Base-by-base conservation (phyloP, 305 asterid species). In the Plantago lanceolata region DNA sequence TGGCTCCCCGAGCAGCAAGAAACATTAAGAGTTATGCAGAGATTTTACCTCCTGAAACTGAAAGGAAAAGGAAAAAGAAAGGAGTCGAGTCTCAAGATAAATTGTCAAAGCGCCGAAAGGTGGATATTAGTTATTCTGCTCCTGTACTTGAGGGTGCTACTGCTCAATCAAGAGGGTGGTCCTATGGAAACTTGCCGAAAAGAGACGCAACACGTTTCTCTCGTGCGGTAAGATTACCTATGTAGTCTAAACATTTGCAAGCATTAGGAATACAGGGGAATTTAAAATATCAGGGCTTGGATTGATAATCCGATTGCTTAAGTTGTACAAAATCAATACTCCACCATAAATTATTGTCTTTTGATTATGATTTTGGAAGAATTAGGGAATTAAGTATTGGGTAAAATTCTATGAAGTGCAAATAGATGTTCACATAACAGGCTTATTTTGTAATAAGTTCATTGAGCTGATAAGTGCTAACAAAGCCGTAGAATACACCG, bases 1-100 rank as follows among this genome's bases (percentile, higher is more conserved):
- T 90, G 67, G 99, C 86, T 82, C 99, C 99, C 62, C 95, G 99
- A 74, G 95, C 99, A 74, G 99, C 99, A 55, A 81, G 99, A 43
- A 90, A 86, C 81, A 85, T 70, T 51, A 90, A 78, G 79, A 90
- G 96, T 77, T 94, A 94, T 62, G 96, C 96, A 16, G 99, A 94
- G 85, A 82, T 82, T 62, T 40, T 80, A 53, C 96, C 96, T 47
- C 77, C 77, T n/a, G 96, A 83, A 72, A 85, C 77, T 18, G 96
- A 82, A 71, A 84, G 75, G 75, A 59, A 86, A 75, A 85, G 99
- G 81, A 90, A 81, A 77, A 90, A 86, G 81, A 88, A 82, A 64
- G 99, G 85, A 53, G 73, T 73, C 69, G 97, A 94, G 69, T 29
- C 86, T 40, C 96, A 78, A 73, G 99, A 94, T 35, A 88, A 89